These are phyloP conservation scores for Colletotrichum sp. DNA, from an alignment of 2,329 filamentous ascomycete genomes.

Conservation along the genomic window DNA sequence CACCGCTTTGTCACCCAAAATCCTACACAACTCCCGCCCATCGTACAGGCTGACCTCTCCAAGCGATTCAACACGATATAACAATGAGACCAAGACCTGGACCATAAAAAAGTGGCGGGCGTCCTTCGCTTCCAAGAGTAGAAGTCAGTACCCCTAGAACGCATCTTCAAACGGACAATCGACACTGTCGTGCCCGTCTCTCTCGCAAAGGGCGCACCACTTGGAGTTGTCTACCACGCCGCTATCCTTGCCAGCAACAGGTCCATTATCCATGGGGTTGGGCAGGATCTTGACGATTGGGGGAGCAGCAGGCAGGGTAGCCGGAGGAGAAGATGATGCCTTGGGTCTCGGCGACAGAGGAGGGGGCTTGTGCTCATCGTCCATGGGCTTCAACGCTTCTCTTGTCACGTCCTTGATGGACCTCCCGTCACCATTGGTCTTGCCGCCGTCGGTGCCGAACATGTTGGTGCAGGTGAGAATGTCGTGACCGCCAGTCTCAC, in stretches of 20 bases:
- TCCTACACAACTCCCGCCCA: background rate
- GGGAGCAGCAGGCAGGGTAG: conserved; percentile 31
- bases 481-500: conserved; percentile 89
- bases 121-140: background rate
- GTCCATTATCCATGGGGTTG: conserved; percentile 68
- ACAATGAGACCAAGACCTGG: background rate
- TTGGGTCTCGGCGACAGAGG: conserved; percentile 60
- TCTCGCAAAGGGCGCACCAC: conserved; percentile 97
- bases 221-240: conserved; percentile 82
- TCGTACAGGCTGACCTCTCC: background rate
- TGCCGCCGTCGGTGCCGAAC: conserved; percentile 61
- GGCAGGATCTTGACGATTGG: conserved; percentile 56
- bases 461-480: conserved; percentile 94
- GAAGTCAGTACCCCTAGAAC: conserved; percentile 48
- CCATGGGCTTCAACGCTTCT: conserved; percentile 39
- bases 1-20: background rate
- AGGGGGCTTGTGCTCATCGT: conserved; percentile 55
- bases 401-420: conserved; percentile 41
- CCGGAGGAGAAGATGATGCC: conserved; percentile 27
- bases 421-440: conserved; percentile 32
- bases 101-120: background rate
- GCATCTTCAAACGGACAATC: conserved; percentile 92
- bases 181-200: conserved; percentile 94
- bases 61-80: background rate
- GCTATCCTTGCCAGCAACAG: conserved; percentile 79